Evolutionary conservation across 192 early-diverging fungal genomes (phyloP), one percentile per base, ranked within the genome.

Genomic region (Dimargaris verticillata): DNA sequence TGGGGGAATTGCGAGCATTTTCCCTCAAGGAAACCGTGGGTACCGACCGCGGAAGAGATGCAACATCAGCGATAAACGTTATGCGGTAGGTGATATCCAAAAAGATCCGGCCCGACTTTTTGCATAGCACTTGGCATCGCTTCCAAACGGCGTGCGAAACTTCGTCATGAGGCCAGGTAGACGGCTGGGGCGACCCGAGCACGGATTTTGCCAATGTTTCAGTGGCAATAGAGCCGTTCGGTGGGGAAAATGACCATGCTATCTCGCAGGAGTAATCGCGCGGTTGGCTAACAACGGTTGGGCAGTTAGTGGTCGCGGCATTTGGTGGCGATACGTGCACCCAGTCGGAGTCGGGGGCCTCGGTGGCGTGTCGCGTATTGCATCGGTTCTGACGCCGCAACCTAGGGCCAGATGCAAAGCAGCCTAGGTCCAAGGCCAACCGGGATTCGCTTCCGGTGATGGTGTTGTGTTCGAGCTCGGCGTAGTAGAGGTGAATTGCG

Each of bases 201-300:
- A 38, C 33, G 33, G 33, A 7, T 38, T 38, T 38, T 38, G 33
- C 7, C 33, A 38, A 7, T 7, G 33, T 38, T 38, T 38, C 7
- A 38, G 33, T 38, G 7, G 33, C 33, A 7, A 2, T 2, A 7
- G 33, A 38, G 2, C 33, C 3, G 33, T 7, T 38, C 11, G 47
- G 47, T 17, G 47, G 18, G 47, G 47, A 22, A 20, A 48, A 48
- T 17, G 47, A 48, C 57, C 57, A 59, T 28, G 57, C 43, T 18
- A 59, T 43, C 43, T 59, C 57, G n/a, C 57, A 59, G n/a, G n/a
- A 17, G 22, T 59, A 59, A 0, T n/a, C 57, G 33, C 41, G 57
- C 20, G 49, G 49, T 18, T 51, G 22, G 9, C 26, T 20, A 18
- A 25, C 49, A 20, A n/a, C 49, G 49, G 20, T 10, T 26, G 26